phyloP scores from a whole-genome alignment of 306 rosid genomes.

The Rubus parviflorus region DNA sequence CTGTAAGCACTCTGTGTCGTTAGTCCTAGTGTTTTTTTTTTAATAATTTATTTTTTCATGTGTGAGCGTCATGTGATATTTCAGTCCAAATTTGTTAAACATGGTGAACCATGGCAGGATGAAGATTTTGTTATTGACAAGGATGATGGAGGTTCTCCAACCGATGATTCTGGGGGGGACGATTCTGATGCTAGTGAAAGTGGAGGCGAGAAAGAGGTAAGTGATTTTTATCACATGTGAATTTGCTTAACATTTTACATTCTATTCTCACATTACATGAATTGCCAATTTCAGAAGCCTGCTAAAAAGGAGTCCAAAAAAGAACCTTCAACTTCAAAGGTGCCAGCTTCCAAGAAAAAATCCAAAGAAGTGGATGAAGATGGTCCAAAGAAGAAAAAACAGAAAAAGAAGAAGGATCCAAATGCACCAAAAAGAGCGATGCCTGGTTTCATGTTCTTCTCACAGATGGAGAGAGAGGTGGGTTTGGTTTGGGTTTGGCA shows the following conservation, averaged over 20 bases:
- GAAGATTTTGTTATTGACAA: constrained; percentile 77
- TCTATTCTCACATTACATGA: constrained; percentile 17
- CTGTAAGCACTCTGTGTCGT: not conserved
- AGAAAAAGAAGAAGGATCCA: constrained; percentile 96
- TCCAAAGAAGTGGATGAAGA: constrained; percentile 76
- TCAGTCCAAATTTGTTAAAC: constrained; percentile 12
- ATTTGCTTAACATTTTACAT: constrained; percentile 10
- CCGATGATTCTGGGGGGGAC: constrained; percentile 94
- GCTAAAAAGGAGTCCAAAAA: constrained; percentile 75
- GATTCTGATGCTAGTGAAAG: constrained; percentile 80
- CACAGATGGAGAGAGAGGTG: constrained; percentile 95
- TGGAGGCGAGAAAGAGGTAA: constrained; percentile 81
- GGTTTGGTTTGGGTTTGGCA: constrained; percentile 12
- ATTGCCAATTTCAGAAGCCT: constrained; percentile 69
- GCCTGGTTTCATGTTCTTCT: constrained; percentile 98
- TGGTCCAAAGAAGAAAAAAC: constrained; percentile 82
- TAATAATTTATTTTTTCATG: not conserved
- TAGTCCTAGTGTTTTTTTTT: not conserved
- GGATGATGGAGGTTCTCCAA: constrained; percentile 96
- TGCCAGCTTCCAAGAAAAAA: constrained; percentile 79
- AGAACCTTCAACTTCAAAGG: constrained; percentile 68
- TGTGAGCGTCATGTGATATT: constrained; percentile 13
- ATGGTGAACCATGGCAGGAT: constrained; percentile 56
- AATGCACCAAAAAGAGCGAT: constrained; percentile 96
- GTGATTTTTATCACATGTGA: constrained; percentile 15